Conservation (phyloP, 352 stramenopile species). For the Hyaloperonospora arabidopsidis region DNA sequence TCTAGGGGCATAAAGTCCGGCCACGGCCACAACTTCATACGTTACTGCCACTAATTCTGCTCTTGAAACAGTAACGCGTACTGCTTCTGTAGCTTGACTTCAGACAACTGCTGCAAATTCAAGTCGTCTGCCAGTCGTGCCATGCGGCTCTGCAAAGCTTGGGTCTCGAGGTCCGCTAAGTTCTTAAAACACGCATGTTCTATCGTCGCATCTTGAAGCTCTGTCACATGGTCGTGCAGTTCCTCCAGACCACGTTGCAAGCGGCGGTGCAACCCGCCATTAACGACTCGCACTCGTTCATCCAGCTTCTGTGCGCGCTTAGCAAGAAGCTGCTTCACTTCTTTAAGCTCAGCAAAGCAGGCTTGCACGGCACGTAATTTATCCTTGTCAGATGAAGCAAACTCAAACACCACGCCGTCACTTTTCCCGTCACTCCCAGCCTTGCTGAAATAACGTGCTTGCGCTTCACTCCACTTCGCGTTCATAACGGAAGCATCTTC, state of each 20-base stretch:
- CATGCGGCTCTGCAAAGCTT: conserved; percentile 58
- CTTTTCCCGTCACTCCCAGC: conserved; percentile 14
- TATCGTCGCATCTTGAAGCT: conserved; percentile 53
- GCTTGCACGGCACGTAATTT: conserved; percentile 43
- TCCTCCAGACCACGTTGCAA: conserved; percentile 30
- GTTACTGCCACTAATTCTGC: conserved; percentile 16
- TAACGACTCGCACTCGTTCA: conserved; percentile 54
- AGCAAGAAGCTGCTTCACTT: conserved; percentile 42
- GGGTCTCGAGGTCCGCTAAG: conserved; percentile 43
- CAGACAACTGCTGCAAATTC: conserved; percentile 61
- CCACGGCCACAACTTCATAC: neutral
- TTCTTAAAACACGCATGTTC: conserved; percentile 63
- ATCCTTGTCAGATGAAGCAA: conserved; percentile 34
- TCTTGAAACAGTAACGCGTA: conserved; percentile 48
- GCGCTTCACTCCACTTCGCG: conserved; percentile 33
- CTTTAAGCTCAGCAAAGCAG: conserved; percentile 63
- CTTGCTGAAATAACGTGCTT: conserved; percentile 35
- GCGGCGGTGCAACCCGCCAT: conserved; percentile 51
- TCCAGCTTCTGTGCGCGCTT: conserved; percentile 74
- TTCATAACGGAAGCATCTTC: conserved; percentile 13
- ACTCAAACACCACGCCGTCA: conserved; percentile 30
- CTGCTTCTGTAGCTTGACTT: conserved; percentile 75
- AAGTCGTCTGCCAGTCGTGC: conserved; percentile 58
- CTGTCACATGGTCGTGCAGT: conserved; percentile 31
- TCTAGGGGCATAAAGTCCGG: neutral